These are phyloP conservation scores for Tetradesmus lagerheimii DNA, from an alignment of 139 green algal species.

Conservation along the genomic window DNA sequence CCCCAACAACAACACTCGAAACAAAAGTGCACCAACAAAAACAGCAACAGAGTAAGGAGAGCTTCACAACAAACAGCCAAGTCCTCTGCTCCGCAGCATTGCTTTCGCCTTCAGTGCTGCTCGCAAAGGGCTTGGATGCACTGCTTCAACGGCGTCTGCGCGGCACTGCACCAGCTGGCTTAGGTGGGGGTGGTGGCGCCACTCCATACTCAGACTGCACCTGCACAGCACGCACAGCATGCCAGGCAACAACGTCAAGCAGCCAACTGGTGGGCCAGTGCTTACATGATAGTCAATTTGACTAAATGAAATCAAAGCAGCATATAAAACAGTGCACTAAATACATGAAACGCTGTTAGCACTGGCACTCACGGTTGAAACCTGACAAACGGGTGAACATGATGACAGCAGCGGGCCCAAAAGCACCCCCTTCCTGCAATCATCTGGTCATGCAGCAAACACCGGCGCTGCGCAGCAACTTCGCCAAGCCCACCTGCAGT, in stretches of 20 bases:
- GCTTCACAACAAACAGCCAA: not conserved
- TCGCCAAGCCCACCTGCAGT: conserved; percentile 65
- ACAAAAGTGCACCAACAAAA: not conserved
- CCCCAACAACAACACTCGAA: not conserved
- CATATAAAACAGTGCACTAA: too few species aligned
- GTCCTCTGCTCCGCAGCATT: not conserved
- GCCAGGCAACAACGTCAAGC: not conserved
- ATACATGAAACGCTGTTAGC: not conserved
- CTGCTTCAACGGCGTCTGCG: not conserved
- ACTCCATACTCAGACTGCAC: conserved; percentile 44
- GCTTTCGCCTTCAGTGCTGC: not conserved
- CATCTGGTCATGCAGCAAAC: not conserved
- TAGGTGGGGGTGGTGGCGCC: conserved; percentile 38
- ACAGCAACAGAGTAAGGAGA: not conserved
- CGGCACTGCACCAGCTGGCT: conserved; percentile 38
- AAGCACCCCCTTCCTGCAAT: too few species aligned
- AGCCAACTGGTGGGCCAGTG: not conserved
- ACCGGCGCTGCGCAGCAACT: conserved; percentile 3
- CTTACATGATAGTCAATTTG: too few species aligned
- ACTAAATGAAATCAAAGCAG: too few species aligned
- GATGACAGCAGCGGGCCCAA: too few species aligned
- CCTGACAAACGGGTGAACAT: too few species aligned
- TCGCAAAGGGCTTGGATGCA: not conserved
- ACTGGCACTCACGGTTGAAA: too few species aligned
- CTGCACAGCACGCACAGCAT: not conserved